These are phyloP conservation scores for Tuber aestivum DNA, from an alignment of 495 filamentous ascomycete species.

Conservation along the genomic window DNA sequence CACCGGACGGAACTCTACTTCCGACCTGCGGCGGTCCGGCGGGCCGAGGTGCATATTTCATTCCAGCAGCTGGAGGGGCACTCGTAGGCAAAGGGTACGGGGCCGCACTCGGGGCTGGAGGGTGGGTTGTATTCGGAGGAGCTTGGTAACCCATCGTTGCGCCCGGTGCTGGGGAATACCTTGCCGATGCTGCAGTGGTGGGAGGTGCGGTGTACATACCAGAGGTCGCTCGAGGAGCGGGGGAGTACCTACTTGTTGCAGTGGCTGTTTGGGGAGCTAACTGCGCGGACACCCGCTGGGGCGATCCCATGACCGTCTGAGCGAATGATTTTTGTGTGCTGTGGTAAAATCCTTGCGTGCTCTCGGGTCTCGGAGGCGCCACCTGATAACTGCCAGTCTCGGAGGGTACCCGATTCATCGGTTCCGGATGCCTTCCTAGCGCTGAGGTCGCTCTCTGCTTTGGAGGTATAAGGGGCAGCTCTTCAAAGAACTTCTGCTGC, in stretches of 20 bases:
- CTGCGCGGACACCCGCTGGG: conserved; percentile 43
- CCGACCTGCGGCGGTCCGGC: conserved; percentile 49
- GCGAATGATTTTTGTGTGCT: conserved; percentile 23
- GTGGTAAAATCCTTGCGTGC: conserved; percentile 35
- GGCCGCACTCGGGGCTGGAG: conserved; percentile 82
- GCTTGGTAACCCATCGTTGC: conserved; percentile 46
- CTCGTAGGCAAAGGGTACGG: conserved; percentile 58
- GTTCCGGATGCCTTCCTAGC: conserved; percentile 20
- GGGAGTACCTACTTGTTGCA: conserved; percentile 54
- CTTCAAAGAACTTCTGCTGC: conserved; percentile 52
- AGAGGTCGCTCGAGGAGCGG: conserved; percentile 51
- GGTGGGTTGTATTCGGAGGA: conserved; percentile 46
- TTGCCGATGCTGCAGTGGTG: conserved; percentile 43
- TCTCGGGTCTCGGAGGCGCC: conserved; percentile 28
- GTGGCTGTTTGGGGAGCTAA: conserved; percentile 43
- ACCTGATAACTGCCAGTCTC: conserved; percentile 19
- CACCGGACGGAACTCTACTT: conserved; percentile 47
- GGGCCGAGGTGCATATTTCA: conserved; percentile 44
- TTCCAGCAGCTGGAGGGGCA: conserved; percentile 42
- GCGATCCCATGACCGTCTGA: conserved; percentile 15
- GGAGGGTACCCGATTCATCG: conserved; percentile 40
- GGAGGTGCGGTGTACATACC: conserved; percentile 40
- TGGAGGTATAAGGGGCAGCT: conserved; percentile 62
- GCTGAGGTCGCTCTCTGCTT: conserved; percentile 51
- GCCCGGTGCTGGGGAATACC: conserved; percentile 53